Conservation (phyloP, 176 grass and related monocot genomes). For the Hordeum vulgare region MorexV3_pseudomolecules_assembly NC_058520.1:517497602-517498101, state of each 20-base stretch:
- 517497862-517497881: not conserved
- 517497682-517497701: not conserved
- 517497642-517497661: not conserved
- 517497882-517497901: no score
- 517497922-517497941: not conserved
- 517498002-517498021: not conserved
- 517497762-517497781: not conserved
- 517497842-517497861: not conserved
- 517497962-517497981: not conserved
- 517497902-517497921: not conserved
- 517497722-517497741: not conserved
- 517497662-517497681: not conserved
- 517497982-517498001: not conserved
- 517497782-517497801: not conserved
- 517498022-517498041: not conserved
- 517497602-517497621: not conserved
- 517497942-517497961: not conserved
- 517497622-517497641: conserved; percentile 15
- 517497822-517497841: not conserved
- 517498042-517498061: not conserved
- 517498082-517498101: not conserved
- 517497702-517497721: not conserved
- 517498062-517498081: not conserved
- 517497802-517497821: not conserved
- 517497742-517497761: not conserved